A percentile compares a stretch with the other conserved stretches of the same genome.
Evolutionary conservation across 2,329 filamentous ascomycete genomes (phyloP).

Genomic region (Paramyrothecium roridum): DNA sequence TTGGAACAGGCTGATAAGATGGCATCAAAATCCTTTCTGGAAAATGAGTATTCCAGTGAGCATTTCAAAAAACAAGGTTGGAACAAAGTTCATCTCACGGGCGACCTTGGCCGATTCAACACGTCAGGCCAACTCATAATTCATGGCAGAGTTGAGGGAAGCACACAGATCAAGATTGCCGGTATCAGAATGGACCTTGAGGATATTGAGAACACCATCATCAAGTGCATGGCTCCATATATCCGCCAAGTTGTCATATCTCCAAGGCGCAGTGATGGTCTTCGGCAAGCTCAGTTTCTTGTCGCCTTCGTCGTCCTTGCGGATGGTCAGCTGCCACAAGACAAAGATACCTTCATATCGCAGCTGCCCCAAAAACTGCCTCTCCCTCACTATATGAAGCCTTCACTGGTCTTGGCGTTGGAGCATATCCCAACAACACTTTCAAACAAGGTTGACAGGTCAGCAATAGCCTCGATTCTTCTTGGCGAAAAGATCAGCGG

Average conservation of each 20-base stretch:
- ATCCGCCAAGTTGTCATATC: constrained; percentile 4
- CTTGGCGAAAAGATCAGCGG: too few relatives aligned
- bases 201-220: too few relatives aligned
- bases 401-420: constrained; percentile 20
- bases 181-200: constrained; percentile 34
- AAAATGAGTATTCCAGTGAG: too few relatives aligned
- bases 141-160: constrained; percentile 33
- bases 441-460: constrained; percentile 27
- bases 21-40: constrained; percentile 11
- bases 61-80: constrained; percentile 17
- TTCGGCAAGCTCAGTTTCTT: too few relatives aligned
- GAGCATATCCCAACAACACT: constrained; percentile 22
- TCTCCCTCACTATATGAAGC: constrained; percentile 31
- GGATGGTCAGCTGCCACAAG: too few relatives aligned
- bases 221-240: constrained; percentile 7
- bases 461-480: constrained; percentile 13
- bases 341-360: too few relatives aligned
- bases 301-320: too few relatives aligned
- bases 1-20: too few relatives aligned
- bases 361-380: too few relatives aligned
- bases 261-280: too few relatives aligned
- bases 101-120: constrained; percentile 35
- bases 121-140: constrained; percentile 30
- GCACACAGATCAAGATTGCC: constrained; percentile 31
- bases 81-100: constrained; percentile 38